phyloP scores from a whole-genome alignment of 2,329 filamentous ascomycete species.

The Colletotrichum zoysiae region DNA sequence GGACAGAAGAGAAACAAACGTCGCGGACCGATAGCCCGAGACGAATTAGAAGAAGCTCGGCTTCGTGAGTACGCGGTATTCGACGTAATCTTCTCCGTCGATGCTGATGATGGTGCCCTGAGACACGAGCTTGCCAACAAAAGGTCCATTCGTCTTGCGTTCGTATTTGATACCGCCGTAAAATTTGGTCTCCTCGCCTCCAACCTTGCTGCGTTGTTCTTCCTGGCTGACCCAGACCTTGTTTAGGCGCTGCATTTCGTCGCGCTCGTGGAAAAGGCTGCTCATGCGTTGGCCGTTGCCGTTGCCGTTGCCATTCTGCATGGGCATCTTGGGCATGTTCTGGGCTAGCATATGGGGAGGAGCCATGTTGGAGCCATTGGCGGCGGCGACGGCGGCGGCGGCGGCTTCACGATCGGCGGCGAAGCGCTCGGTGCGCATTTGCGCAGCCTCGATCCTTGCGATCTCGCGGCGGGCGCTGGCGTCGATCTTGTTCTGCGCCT shows the following conservation, averaged over 20 bases:
- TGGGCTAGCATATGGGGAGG: constrained; percentile 19
- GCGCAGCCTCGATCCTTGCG: constrained; percentile 63
- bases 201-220: constrained; percentile 57
- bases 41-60: constrained; percentile 68
- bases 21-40: neutral
- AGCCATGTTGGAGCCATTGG: constrained; percentile 43
- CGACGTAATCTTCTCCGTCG: constrained; percentile 75
- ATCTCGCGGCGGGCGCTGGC: constrained; percentile 65
- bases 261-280: constrained; percentile 58
- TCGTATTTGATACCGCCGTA: constrained; percentile 73
- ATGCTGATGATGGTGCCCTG: constrained; percentile 73
- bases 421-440: constrained; percentile 64
- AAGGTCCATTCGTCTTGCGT: constrained; percentile 70
- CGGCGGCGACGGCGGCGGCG: constrained; percentile 49
- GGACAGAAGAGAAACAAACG: neutral
- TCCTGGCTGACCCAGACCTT: constrained; percentile 69
- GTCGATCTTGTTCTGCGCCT: constrained; percentile 60
- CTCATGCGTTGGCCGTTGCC: constrained; percentile 28
- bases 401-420: constrained; percentile 57
- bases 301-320: constrained; percentile 20
- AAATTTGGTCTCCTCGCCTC: constrained; percentile 66
- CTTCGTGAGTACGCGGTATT: constrained; percentile 74
- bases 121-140: constrained; percentile 73
- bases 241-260: constrained; percentile 65
- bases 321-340: constrained; percentile 30